Conservation (phyloP, 2,329 filamentous ascomycete genomes). For the Colletotrichum sublineola region DNA sequence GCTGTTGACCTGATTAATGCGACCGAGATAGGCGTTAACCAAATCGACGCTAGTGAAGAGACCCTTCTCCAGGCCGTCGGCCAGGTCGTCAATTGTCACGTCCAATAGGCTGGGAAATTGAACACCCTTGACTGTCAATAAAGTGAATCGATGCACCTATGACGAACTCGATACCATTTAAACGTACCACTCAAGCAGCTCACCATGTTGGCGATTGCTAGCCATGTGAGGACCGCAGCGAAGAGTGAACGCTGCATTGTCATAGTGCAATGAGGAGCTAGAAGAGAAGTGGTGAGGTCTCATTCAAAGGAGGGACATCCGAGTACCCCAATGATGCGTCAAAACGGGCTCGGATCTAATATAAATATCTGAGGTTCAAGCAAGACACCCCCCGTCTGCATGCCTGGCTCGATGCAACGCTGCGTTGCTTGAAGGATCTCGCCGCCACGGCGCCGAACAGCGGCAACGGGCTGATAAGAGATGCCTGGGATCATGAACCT, state of each 20-base stretch:
- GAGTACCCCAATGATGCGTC: too few species aligned
- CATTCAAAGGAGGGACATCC: neutral
- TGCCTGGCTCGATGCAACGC: slow-evolving; percentile 15
- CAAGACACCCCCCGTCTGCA: neutral
- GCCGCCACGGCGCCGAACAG: slow-evolving; percentile 10
- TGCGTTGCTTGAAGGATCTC: slow-evolving; percentile 22
- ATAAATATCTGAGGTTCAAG: neutral
- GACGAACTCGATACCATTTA: neutral
- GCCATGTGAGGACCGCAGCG: slow-evolving; percentile 21
- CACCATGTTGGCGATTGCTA: slow-evolving; percentile 14
- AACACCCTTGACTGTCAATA: slow-evolving; percentile 15
- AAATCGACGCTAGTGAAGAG: slow-evolving; percentile 55
- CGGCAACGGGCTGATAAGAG: slow-evolving; percentile 26
- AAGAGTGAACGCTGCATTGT: slow-evolving; percentile 3
- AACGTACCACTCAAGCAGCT: slow-evolving; percentile 30
- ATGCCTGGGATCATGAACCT: neutral
- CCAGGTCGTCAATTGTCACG: slow-evolving; percentile 52
- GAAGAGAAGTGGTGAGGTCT: too few species aligned
- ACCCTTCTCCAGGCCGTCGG: slow-evolving; percentile 48
- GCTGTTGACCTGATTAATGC: slow-evolving; percentile 47
- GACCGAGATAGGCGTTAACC: slow-evolving; percentile 48
- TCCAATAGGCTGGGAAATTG: slow-evolving; percentile 51
- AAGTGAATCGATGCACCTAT: slow-evolving; percentile 3
- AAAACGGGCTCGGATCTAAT: neutral
- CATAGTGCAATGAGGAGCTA: neutral